Evolutionary conservation across 2,329 filamentous ascomycete genomes (phyloP), one percentile per base, ranked within the genome.

Genomic region (Hypomyces rosellus): DNA sequence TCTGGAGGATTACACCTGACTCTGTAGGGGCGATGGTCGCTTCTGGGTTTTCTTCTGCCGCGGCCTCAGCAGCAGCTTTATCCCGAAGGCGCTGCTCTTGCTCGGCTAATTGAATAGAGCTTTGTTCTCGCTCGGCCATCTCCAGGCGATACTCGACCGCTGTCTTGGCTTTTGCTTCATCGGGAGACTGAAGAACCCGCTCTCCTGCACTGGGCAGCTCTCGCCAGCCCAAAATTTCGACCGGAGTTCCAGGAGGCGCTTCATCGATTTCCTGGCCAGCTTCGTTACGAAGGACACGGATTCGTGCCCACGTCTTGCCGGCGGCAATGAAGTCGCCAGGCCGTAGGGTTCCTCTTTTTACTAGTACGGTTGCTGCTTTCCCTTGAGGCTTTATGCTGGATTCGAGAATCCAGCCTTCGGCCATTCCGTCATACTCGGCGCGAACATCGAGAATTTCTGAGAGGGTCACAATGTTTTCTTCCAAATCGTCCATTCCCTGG

Each of bases 171-270:
- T 80, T 85, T 53, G 82, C 79, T 69, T 97, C 91, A 57, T 84
- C 82, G 0, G 80, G 74, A 1, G 91, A 89, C 69, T 97, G 88
- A 1, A 99, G 75, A 8, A 95, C 85, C 71, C 89, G 83, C 60
- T 95, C 88, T 45, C 95, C 95, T 1, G 93, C 92, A 20, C 80
- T 77, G 1, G 93, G 92, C 6, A 80, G 68, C 57, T 89, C 85
- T 59, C 85, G 84, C 93, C 93, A 99, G n/a, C 93, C 93, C 55
- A 96, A 83, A 16, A 99, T 82, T 67, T 97, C 89, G 3, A 96
- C 88, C 0, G 95, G 90, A 25, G 85, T 93, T 34, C 93, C 93
- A 0, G 93, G 95, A 0, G 84, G 82, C 13, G 89, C 91, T 66
- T 89, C 84, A 1, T 74, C 59, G 14, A 97, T 72, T 12, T 84